A percentile compares a stretch with the other conserved stretches of the same genome.
phyloP scores from a whole-genome alignment of 2,329 filamentous ascomycete genomes.

The Elsinoe necatrix region DNA sequence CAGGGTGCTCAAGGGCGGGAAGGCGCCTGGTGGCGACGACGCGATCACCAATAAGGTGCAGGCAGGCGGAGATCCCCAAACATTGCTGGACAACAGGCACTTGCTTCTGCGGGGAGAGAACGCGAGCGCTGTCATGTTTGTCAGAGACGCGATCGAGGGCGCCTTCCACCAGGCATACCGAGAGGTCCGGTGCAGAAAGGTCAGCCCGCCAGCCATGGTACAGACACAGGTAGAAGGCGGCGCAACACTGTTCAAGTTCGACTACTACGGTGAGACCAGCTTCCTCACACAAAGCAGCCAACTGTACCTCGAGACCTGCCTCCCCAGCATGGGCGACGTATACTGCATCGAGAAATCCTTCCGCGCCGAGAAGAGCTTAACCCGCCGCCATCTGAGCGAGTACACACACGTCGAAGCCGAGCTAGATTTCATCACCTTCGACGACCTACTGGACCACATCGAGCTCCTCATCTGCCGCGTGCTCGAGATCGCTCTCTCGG shows the following conservation, averaged over 20 bases:
- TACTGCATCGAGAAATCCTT: slow-evolving; percentile 99
- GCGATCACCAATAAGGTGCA: slow-evolving; percentile 80
- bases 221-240: slow-evolving; percentile 94
- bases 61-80: slow-evolving; percentile 59
- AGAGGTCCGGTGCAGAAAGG: slow-evolving; percentile 69
- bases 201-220: slow-evolving; percentile 81
- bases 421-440: slow-evolving; percentile 89
- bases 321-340: slow-evolving; percentile 85
- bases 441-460: slow-evolving; percentile 77
- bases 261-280: slow-evolving; percentile 82
- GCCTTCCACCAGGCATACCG: slow-evolving; percentile 75
- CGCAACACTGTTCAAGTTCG: slow-evolving; percentile 78
- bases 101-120: slow-evolving; percentile 77
- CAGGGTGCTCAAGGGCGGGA: slow-evolving; percentile 57
- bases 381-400: slow-evolving; percentile 86
- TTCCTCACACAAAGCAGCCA: slow-evolving; percentile 96
- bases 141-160: slow-evolving; percentile 70
- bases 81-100: slow-evolving; percentile 73
- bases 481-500: slow-evolving; percentile 64
- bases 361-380: slow-evolving; percentile 93
- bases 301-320: slow-evolving; percentile 90
- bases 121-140: slow-evolving; percentile 76
- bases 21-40: slow-evolving; percentile 77
- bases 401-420: slow-evolving; percentile 97
- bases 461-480: slow-evolving; percentile 84